Base-by-base conservation (phyloP, 257 asterid species). In the Primulina tabacum region DNA sequence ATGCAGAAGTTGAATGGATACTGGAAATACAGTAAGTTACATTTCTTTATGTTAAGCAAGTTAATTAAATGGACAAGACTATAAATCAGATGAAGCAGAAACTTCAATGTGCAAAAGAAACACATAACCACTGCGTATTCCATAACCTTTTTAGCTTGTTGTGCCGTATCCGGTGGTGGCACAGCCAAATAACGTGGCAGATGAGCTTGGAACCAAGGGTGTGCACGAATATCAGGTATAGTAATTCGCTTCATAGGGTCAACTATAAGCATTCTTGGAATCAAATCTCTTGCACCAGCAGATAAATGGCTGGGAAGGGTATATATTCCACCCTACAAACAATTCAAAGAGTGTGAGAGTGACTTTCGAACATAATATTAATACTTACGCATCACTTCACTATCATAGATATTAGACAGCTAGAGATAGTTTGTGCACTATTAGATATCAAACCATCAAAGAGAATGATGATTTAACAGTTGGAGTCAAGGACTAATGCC, bases 281-380 rank as follows among this genome's bases (percentile, higher is more conserved):
- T 93, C 85, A 93, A 77, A 79, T 93, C 99, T 80, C 96, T 87
- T 64, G 99, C 99, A 75, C 95, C 84, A 64, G 83, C 77, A n/a
- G 99, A 90, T 80, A 93, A 84, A 79, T 93, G 99, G 81, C 99
- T 93, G 53, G 99, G 99, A 77, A 94, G 96, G 1, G 99, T 89
- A 81, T 94, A 94, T 75, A 94, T 90, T 64, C 96, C 97, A 67
- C 96, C 97, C 99, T 94, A 73, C 33, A 67, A 26, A 68, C 61
- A 82, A 67, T 78, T 71, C 47, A 28, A 69, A 73, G 40, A 61
- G 26, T 66, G 53, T 64, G 53, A 24, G 26, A 35, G 35, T 61
- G 65, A 69, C 9, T 3, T 57, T 37, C 20, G 21, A 58, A 65
- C 59, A 10, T 4, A 40, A 65, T 65, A 38, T 21, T 6, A 24